Conservation (phyloP, 2,329 filamentous ascomycete species). For the Berkeleyomyces rouxiae region DNA sequence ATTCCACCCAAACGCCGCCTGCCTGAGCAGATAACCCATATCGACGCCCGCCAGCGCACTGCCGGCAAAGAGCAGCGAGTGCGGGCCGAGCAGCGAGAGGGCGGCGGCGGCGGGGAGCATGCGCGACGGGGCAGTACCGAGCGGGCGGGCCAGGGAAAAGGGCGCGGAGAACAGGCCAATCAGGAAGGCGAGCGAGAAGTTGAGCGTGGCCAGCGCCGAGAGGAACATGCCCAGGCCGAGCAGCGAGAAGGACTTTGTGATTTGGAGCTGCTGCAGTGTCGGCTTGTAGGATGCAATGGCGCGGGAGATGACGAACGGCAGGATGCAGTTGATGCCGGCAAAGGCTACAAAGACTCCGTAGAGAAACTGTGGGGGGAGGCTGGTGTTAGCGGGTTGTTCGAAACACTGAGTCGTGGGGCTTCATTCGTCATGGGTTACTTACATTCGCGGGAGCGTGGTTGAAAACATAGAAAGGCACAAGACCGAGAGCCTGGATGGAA, state of each 20-base stretch:
- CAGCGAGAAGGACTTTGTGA: conserved; percentile 84
- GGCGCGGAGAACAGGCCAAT: conserved; percentile 66
- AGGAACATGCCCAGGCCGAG: conserved; percentile 82
- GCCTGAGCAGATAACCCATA: conserved; percentile 44
- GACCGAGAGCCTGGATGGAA: conserved; percentile 56
- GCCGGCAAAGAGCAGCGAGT: conserved; percentile 34
- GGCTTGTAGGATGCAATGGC: conserved; percentile 36
- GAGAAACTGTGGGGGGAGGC: conserved; percentile 32
- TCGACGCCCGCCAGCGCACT: conserved; percentile 25
- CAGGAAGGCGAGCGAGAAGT: conserved; percentile 81
- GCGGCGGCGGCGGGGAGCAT: conserved; percentile 24
- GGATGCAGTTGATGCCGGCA: conserved; percentile 32
- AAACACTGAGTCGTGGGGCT: not conserved
- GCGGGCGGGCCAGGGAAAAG: conserved; percentile 53
- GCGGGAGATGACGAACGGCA: conserved; percentile 41
- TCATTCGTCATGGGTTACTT: conserved; percentile 20
- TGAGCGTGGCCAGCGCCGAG: conserved; percentile 81
- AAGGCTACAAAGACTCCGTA: conserved; percentile 42
- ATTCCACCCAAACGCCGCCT: conserved; percentile 75
- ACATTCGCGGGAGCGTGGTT: conserved; percentile 55
- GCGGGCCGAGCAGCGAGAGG: conserved; percentile 45
- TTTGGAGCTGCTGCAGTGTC: conserved; percentile 52
- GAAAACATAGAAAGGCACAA: conserved; percentile 73
- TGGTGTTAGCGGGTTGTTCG: not conserved
- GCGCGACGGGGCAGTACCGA: conserved; percentile 25